Base-by-base conservation (phyloP, 352 stramenopile genomes). In the Peronospora tabacina region DNA sequence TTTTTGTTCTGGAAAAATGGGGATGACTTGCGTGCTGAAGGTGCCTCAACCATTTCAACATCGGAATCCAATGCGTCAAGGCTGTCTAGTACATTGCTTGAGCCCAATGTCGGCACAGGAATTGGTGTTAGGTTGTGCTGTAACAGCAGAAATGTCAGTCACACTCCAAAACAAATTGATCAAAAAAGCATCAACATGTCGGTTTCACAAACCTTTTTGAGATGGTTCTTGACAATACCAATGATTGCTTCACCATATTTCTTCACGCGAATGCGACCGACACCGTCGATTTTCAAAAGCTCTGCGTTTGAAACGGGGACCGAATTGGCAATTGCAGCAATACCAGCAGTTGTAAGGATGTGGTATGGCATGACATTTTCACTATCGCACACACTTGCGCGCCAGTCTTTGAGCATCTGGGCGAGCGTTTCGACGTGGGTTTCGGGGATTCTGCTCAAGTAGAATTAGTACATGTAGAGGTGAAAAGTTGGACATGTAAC, bases 351-450 rank as follows among this genome's bases (percentile, higher is more conserved):
- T 1, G 82, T 74, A 19, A 94, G 58, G 43, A 94, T 94, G 28
- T 94, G 82, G 42, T 94, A 94, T 43, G 82, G 82, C 82, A 94
- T 94, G 29, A 85, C 61, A 44, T 89, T 88, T 29, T 83, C 81
- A 44, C 72, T 89, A 58, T 94, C 82, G 47, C 82, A 94, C 10
- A 91, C 80, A 39, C 69, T 89, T 17, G 80, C 82, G 41, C 82
- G 78, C 82, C 82, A 94, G 55, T 94, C 82, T 57, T 91, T 90
- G 10, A 94, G 63, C 15, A 94, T 49, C 38, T 91, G 82, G 2
- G 76, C 76, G 28, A 94, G 53, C 15, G 76, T 64, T 37, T 90
- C 76, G 11, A 84, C 78, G 40, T 94, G 78, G 8, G 70, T 44
- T 34, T 73, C 52, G 16, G 82, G 73, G 33, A 94, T 87, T 41